Evolutionary conservation across 225 moss, liverwort and hornwort genomes (phyloP), one percentile per base, ranked within the genome.

Genomic region (Antitrichia curtipendula): DNA sequence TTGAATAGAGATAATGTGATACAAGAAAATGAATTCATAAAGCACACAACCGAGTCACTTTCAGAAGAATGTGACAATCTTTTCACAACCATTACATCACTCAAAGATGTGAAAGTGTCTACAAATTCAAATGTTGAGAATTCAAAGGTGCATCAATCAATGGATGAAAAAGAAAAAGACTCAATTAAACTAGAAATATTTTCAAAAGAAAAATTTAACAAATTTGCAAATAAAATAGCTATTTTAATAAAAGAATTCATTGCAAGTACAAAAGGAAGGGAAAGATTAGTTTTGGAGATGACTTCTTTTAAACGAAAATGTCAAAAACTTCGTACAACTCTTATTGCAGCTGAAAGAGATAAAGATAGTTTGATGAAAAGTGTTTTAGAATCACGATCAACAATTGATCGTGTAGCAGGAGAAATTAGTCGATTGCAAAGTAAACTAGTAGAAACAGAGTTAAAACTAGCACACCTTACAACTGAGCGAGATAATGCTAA

Each of bases 291-390:
- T 43, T 22, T 5, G 16, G 89, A 91, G 25, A 60, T 89, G 21
- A 21, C 22, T 64, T 53, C 65, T 18, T 23, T 85, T 5, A 85
- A 85, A 18, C 29, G 12, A 85, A 73, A 91, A 82, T 85, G 60
- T 34, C 87, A 85, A 83, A 93, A 83, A 43, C 78, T 93, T 90
- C 82, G 43, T 16, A 65, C 36, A 21, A 60, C 24, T 66, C 62
- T 89, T 34, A 10, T 38, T 59, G 60, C 15, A 20, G 70, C 31
- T 54, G 87, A 91, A 88, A 91, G 61, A 85, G 91, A 91, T 31
- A 93, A 89, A 88, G 86, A 90, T 31, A 65, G 23, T 68, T 66
- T 90, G 13, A 78, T 78, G 58, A 91, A 90, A 84, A 90, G 84
- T 47, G 18, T 87, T 38, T 3, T 86, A 31, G 93, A 93, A 72